phyloP scores from a whole-genome alignment of 306 rosid species.

The Herpetospermum pedunculosum region DNA sequence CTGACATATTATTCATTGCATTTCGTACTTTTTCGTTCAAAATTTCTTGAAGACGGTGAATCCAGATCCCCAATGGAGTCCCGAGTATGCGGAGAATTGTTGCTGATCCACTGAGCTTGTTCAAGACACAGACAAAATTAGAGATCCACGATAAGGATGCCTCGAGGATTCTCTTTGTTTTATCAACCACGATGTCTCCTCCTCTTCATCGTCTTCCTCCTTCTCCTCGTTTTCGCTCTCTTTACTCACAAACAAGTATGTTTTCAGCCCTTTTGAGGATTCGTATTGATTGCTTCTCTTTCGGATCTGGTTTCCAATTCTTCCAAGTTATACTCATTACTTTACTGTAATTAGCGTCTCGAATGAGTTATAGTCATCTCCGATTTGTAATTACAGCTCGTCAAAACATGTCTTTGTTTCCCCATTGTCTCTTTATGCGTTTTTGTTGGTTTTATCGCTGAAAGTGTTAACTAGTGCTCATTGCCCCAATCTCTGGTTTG shows the following conservation, averaged over 20 bases:
- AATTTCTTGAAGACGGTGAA: neutral
- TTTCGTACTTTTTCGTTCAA: neutral
- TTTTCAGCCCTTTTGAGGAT: neutral
- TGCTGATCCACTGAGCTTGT: conserved; percentile 6
- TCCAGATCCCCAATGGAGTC: neutral
- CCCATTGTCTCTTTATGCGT: neutral
- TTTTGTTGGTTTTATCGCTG: neutral
- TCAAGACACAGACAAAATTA: neutral
- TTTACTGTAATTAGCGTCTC: no score
- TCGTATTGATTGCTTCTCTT: neutral
- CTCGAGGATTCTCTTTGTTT: conserved; percentile 2
- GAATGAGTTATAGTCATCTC: no score
- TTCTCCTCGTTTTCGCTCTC: neutral
- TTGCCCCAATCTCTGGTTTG: neutral
- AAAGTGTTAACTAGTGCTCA: neutral
- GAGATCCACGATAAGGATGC: neutral
- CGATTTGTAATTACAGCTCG: neutral
- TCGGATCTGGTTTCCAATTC: neutral
- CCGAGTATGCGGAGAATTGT: neutral
- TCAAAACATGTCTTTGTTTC: neutral
- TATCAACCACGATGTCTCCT: conserved; percentile 11
- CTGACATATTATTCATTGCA: neutral
- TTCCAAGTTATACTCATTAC: neutral
- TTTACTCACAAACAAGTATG: conserved; percentile 1
- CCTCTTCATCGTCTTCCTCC: neutral